A percentile compares a stretch with the other conserved stretches of the same genome.
Evolutionary conservation across 768 basidiomycete genomes (phyloP).

Genomic region (Goffeauzyma gilvescens): DNA sequence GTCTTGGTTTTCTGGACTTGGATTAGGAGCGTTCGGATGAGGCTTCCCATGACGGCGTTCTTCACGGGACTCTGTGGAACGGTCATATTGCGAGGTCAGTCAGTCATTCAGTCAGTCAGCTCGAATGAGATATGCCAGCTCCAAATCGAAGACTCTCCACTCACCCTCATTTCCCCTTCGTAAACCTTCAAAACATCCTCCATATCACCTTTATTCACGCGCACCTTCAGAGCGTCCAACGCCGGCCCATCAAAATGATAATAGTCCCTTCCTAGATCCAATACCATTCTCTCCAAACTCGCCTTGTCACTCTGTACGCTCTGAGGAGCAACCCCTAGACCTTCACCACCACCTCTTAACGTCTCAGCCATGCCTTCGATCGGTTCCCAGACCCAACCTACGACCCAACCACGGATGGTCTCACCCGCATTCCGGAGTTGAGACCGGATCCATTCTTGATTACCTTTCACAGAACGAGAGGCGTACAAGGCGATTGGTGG

Average conservation of each 20-base stretch:
- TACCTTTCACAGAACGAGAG: constrained; percentile 40
- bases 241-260: constrained; percentile 47
- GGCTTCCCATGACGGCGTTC: constrained; percentile 57
- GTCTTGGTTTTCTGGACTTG: constrained; percentile 94
- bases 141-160: constrained; percentile 1
- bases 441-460: constrained; percentile 42
- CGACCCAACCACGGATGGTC: constrained; percentile 53
- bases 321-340: constrained; percentile 51
- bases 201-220: constrained; percentile 61
- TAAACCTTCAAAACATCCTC: constrained; percentile 71
- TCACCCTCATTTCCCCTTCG: constrained; percentile 67
- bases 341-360: constrained; percentile 57
- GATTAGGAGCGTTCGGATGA: constrained; percentile 68
- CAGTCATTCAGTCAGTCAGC: background rate
- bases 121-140: background rate
- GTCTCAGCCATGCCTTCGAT: constrained; percentile 64
- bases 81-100: background rate
- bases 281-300: constrained; percentile 78
- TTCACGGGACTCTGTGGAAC: constrained; percentile 44
- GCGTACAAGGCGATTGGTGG: constrained; percentile 49
- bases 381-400: constrained; percentile 72
- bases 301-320: constrained; percentile 71
- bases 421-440: constrained; percentile 45
- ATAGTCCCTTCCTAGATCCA: constrained; percentile 65
- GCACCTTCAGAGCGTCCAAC: constrained; percentile 45